Conservation (phyloP, 371 early-diverging fungal species). For the Syncephalastrum sp. region DNA sequence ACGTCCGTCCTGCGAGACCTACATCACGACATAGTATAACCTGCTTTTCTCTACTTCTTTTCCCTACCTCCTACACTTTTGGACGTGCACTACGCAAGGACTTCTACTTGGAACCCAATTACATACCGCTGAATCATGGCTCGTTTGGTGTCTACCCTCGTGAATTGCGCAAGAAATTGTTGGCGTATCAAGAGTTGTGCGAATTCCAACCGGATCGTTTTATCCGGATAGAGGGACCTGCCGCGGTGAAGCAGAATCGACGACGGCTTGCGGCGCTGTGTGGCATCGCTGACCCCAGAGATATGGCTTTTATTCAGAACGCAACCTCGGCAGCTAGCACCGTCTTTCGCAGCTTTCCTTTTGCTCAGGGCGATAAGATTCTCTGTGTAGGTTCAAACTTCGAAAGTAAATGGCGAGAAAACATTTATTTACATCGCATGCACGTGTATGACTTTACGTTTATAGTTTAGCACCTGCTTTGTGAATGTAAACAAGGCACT, state of each 20-base stretch:
- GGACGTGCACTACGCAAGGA: constrained; percentile 36
- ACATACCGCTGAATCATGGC: constrained; percentile 48
- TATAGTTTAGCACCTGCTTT: too few relatives aligned
- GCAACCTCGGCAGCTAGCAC: constrained; percentile 37
- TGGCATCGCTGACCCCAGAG: constrained; percentile 29
- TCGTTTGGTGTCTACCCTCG: constrained; percentile 30
- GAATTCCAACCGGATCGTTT: constrained; percentile 18
- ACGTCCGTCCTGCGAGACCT: too few relatives aligned
- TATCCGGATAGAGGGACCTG: constrained; percentile 9
- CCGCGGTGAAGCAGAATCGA: constrained; percentile 10
- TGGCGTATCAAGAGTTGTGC: constrained; percentile 12
- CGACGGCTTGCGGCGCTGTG: constrained; percentile 24
- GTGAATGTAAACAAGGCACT: too few relatives aligned
- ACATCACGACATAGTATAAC: too few relatives aligned
- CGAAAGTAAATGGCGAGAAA: too few relatives aligned
- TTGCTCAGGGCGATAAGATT: constrained; percentile 40
- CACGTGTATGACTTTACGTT: too few relatives aligned
- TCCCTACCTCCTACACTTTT: constrained; percentile 8
- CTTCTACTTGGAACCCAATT: constrained; percentile 37
- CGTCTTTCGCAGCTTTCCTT: constrained; percentile 40
- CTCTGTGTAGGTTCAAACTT: constrained; percentile 17
- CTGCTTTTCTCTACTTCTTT: too few relatives aligned
- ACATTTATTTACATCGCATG: too few relatives aligned
- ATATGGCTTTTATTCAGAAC: constrained; percentile 43
- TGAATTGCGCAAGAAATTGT: not conserved